Conservation (phyloP, 1,284 basidiomycete genomes). For the Ustilago hordei region DNA sequence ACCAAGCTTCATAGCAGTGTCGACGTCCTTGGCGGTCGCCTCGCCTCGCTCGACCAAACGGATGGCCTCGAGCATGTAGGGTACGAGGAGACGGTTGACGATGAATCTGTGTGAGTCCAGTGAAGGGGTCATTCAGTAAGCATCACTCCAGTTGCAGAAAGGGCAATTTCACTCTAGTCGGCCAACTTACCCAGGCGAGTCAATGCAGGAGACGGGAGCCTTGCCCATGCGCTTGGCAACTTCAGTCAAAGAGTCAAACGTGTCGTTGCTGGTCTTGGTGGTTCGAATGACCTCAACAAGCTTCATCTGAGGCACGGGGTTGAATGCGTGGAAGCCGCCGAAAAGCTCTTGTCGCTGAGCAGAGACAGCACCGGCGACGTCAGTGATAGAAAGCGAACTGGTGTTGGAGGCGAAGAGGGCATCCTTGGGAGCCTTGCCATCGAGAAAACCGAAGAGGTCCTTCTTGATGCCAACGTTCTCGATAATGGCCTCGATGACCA, state of each 20-base stretch:
- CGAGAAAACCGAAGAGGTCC: slow-evolving; percentile 73
- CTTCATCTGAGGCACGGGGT: slow-evolving; percentile 73
- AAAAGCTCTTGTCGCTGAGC: slow-evolving; percentile 58
- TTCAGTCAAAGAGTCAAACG: slow-evolving; percentile 71
- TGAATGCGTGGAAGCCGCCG: slow-evolving; percentile 74
- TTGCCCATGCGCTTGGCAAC: slow-evolving; percentile 74
- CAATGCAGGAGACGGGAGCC: slow-evolving; percentile 73
- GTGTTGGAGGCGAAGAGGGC: slow-evolving; percentile 75
- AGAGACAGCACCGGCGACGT: slow-evolving; percentile 71
- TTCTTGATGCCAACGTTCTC: slow-evolving; percentile 74
- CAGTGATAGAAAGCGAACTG: slow-evolving; percentile 73
- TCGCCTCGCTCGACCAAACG: slow-evolving; percentile 75
- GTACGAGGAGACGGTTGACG: slow-evolving; percentile 73
- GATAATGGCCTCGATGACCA: slow-evolving; percentile 75
- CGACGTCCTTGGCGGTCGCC: slow-evolving; percentile 74
- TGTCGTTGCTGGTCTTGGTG: slow-evolving; percentile 72
- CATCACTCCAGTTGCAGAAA: background rate
- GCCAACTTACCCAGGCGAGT: slow-evolving; percentile 67
- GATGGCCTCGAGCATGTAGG: slow-evolving; percentile 75
- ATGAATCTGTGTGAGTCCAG: slow-evolving; percentile 70
- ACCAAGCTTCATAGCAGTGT: slow-evolving; percentile 75
- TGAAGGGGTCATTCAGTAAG: slow-evolving; percentile 10
- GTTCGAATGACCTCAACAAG: slow-evolving; percentile 74
- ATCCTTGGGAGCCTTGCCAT: slow-evolving; percentile 71
- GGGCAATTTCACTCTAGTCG: background rate